Percentiles rank a stretch among this genome's conserved stretches.
These are phyloP conservation scores for Amylocarpus encephaloides DNA, from an alignment of 2,329 filamentous ascomycete genomes.

Conservation along the genomic window DNA sequence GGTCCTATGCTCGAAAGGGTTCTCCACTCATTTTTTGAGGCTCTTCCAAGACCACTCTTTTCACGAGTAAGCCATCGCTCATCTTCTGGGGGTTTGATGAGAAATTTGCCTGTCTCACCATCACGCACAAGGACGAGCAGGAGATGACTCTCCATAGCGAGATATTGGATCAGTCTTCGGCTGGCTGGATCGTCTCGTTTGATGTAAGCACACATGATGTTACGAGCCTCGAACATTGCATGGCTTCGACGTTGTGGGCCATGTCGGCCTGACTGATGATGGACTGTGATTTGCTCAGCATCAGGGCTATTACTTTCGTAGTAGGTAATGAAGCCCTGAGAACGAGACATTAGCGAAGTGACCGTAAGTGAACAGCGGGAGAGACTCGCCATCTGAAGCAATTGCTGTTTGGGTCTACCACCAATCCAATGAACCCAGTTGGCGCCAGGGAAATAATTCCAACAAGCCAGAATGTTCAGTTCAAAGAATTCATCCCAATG, in stretches of 20 bases:
- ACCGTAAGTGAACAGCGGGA: neutral
- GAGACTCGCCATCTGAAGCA: constrained; percentile 33
- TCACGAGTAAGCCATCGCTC: constrained; percentile 36
- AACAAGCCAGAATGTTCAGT: constrained; percentile 39
- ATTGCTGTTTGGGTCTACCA: constrained; percentile 34
- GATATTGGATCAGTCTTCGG: constrained; percentile 38
- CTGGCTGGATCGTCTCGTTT: constrained; percentile 37
- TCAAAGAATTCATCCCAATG: constrained; percentile 47
- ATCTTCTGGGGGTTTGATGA: constrained; percentile 34
- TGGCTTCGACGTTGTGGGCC: constrained; percentile 32
- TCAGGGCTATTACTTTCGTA: constrained; percentile 18
- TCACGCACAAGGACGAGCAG: constrained; percentile 38
- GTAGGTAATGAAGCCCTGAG: constrained; percentile 24
- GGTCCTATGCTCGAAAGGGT: constrained; percentile 32
- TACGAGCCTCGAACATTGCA: constrained; percentile 33
- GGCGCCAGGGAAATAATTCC: constrained; percentile 41
- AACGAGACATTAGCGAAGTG: neutral
- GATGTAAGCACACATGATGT: constrained; percentile 38
- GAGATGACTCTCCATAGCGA: constrained; percentile 34
- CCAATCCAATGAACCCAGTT: constrained; percentile 40
- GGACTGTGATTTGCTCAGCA: constrained; percentile 31
- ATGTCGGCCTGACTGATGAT: constrained; percentile 29
- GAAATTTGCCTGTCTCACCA: constrained; percentile 34
- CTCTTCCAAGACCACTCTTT: constrained; percentile 36
- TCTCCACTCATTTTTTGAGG: constrained; percentile 35